phyloP scores from a whole-genome alignment of 2,329 filamentous ascomycete genomes.

The Paraphaeosphaeria sporulosa region DNA sequence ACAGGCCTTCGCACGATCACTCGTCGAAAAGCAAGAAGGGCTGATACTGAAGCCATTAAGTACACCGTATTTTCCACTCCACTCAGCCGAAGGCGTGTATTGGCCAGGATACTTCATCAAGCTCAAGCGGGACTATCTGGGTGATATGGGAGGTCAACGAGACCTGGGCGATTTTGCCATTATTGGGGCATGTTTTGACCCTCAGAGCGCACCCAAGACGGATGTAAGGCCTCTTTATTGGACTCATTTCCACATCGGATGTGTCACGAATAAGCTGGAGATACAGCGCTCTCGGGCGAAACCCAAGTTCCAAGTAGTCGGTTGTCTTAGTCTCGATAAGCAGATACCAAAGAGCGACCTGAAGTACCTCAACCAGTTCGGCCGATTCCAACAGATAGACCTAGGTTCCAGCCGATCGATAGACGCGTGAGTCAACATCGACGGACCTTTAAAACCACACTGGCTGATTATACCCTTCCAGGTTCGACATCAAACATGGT shows the following conservation, averaged over 20 bases:
- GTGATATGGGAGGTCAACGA: conserved; percentile 75
- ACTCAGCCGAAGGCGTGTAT: conserved; percentile 32
- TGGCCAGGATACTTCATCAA: conserved; percentile 70
- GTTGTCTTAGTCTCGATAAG: conserved; percentile 55
- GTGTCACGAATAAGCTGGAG: conserved; percentile 72
- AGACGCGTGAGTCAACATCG: conserved; percentile 9
- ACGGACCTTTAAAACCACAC: not conserved
- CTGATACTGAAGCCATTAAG: conserved; percentile 79
- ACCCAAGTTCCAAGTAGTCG: conserved; percentile 73
- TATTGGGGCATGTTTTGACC: conserved; percentile 76
- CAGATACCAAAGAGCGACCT: conserved; percentile 57
- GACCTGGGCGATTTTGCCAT: conserved; percentile 76
- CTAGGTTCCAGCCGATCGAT: conserved; percentile 27
- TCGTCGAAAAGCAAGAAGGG: conserved; percentile 75
- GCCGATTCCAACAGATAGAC: conserved; percentile 47
- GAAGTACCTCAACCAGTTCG: conserved; percentile 53
- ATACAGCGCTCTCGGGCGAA: conserved; percentile 59
- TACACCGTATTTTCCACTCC: conserved; percentile 72
- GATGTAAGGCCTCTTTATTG: conserved; percentile 66
- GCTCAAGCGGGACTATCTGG: conserved; percentile 88
- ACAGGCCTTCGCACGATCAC: conserved; percentile 68
- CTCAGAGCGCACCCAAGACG: conserved; percentile 66
- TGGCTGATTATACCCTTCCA: not conserved
- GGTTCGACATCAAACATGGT: conserved; percentile 33
- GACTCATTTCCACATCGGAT: conserved; percentile 84